Base-by-base conservation (phyloP, 1,284 basidiomycete species). In the Ustilago tritici region DNA sequence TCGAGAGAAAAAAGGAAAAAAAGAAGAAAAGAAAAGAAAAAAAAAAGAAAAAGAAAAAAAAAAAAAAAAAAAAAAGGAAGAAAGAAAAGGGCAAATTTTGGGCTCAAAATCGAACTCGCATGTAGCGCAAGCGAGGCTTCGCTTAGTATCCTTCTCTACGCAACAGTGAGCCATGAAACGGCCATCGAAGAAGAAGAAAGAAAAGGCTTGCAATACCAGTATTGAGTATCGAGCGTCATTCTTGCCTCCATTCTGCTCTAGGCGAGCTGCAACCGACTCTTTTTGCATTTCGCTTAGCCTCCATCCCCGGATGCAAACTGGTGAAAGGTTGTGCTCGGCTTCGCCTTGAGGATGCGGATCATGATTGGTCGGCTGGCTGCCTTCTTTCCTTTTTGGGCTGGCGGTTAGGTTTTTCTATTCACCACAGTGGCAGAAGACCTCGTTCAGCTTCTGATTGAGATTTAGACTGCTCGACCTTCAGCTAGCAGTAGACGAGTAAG, bases 31-130 rank as follows among this genome's bases (percentile, higher is more conserved):
- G n/a, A n/a, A n/a, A n/a, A n/a, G n/a, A n/a, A n/a, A n/a, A n/a
- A n/a, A n/a, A n/a, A 35, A 54, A 23, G 41, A 38, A 14, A 31
- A 31, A 12, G 11, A 2, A 23, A 12, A 19, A 54, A 10, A 54
- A 5, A 32, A 11, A 3, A 11, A 3, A 7, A 10, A 52, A 31
- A 52, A 52, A 31, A 15, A 54, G 31, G 15, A 34, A 54, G 36
- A 28, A 28, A 40, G 41, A 34, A 28, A n/a, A 17, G 32, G 43
- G 19, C 6, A 14, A 15, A 19, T 43, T 3, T 9, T 43, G 28
- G 56, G 56, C 23, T 31, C 19, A 31, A 57, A 28, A 40, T 52
- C 58, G 58, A 60, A 60, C 58, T 60, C 47, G 46, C 58, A 49
- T 60, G 47, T 40, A 35, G 31, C 19, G 7, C 34, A 60, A 60